These are phyloP conservation scores for Didymosphaeria variabile DNA, from an alignment of 2,329 filamentous ascomycete species.

Conservation along the genomic window DNA sequence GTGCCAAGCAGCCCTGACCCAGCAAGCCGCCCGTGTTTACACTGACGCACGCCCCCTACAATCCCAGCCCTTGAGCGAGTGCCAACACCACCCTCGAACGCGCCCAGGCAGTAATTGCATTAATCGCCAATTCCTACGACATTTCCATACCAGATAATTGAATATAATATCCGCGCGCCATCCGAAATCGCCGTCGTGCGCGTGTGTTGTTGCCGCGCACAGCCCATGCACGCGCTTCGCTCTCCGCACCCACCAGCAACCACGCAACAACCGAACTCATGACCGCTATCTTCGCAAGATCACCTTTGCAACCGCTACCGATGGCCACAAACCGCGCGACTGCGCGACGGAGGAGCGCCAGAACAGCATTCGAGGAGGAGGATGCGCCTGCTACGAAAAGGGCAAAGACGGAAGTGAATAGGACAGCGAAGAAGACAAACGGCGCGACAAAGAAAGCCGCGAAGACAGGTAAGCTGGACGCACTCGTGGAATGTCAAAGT, in stretches of 20 bases:
- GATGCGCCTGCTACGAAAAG: slow-evolving; percentile 56
- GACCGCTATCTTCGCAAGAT: slow-evolving; percentile 47
- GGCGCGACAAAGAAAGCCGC: slow-evolving; percentile 47
- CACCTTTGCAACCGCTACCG: slow-evolving; percentile 56
- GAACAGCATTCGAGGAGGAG: slow-evolving; percentile 55
- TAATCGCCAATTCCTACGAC: slow-evolving; percentile 44
- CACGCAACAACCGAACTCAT: slow-evolving; percentile 45
- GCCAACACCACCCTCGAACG: slow-evolving; percentile 33
- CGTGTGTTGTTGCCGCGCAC: slow-evolving; percentile 30
- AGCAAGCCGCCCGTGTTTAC: slow-evolving; percentile 24
- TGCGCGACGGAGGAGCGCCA: slow-evolving; percentile 58
- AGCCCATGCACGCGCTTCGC: slow-evolving; percentile 48
- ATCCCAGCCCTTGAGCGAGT: slow-evolving; percentile 36
- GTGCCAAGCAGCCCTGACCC: slow-evolving; percentile 8
- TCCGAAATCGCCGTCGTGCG: slow-evolving; percentile 9
- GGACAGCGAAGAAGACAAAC: slow-evolving; percentile 47
- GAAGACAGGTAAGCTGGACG: slow-evolving; percentile 42
- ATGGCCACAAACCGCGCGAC: slow-evolving; percentile 57
- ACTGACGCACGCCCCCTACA: slow-evolving; percentile 28
- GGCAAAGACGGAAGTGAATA: slow-evolving; percentile 50
- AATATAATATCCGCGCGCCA: slow-evolving; percentile 18
- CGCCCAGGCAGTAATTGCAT: slow-evolving; percentile 41
- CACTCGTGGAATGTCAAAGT: background rate
- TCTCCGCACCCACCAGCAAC: slow-evolving; percentile 32
- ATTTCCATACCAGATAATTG: slow-evolving; percentile 11